phyloP scores from a whole-genome alignment of 2,329 filamentous ascomycete species.

The Aspergillus neoniger region DNA sequence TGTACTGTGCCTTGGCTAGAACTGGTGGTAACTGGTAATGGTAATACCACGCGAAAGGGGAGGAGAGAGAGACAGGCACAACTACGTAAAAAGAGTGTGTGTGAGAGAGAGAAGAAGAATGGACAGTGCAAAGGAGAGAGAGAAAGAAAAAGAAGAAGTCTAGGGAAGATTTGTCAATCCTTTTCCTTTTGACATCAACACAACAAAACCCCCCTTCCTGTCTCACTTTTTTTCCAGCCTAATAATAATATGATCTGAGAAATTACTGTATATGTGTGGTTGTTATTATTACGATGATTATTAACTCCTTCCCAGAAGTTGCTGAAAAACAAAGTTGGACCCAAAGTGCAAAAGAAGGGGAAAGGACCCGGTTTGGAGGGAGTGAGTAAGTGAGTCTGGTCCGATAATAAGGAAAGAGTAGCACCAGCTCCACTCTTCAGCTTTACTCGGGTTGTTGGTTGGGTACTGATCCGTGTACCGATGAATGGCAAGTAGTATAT shows the following conservation, averaged over 20 bases:
- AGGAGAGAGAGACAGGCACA: constrained; percentile 6
- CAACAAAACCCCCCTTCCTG: constrained; percentile 3
- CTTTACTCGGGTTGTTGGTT: neutral
- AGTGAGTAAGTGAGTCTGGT: neutral
- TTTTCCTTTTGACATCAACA: constrained; percentile 2
- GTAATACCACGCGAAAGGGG: neutral
- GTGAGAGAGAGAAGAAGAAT: neutral
- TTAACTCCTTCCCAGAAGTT: constrained; percentile 4
- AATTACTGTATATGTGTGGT: neutral
- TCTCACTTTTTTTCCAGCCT: neutral
- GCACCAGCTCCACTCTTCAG: neutral
- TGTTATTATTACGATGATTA: constrained; percentile 3
- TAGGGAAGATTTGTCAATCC: neutral
- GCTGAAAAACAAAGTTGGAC: neutral
- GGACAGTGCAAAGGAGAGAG: neutral
- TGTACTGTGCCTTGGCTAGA: neutral
- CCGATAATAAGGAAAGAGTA: neutral
- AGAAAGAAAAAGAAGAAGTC: constrained; percentile 2
- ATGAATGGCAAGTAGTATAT: neutral
- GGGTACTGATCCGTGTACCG: neutral
- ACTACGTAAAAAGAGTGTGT: constrained; percentile 1
- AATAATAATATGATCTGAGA: constrained; percentile 5
- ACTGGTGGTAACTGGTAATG: neutral
- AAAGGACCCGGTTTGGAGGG: neutral
- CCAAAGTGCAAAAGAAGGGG: neutral